Evolutionary conservation across 768 basidiomycete species (phyloP), one percentile per base, ranked within the genome.

Genomic region (Termitomyces eurrhizus): DNA sequence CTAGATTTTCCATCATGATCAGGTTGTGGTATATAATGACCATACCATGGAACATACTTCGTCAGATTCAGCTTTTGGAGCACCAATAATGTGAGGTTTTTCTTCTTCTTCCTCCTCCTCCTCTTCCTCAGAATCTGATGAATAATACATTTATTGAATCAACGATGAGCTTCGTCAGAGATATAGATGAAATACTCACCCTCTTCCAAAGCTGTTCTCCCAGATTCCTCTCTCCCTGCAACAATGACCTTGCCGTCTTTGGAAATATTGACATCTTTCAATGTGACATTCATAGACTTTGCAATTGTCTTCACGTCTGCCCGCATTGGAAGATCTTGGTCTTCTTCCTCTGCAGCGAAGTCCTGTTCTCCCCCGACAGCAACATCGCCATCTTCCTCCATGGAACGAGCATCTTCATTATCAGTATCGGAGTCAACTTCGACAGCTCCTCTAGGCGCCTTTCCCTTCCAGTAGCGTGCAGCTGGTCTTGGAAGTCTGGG

Each of bases 401-500:
- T 67, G 49, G 72, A 68, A 60, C 70, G 74, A 36, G 74, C 78
- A 1, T 82, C 84, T 62, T 85, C 82, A 52, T 83, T 81, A 48
- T 88, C 88, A 4, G 86, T 87, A 64, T 90, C 89, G 7, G 88
- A 88, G 24, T 82, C 76, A 44, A 75, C 73, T 29, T 84, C 84
- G 1, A 75, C 76, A 37, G 75, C 80, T 50, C 90, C 90, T 72
- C 92, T 93, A 0, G 93, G 93, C 0, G 86, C 91, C 66, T 93
- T 92, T 58, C 94, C 94, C 66, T 90, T 90, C 87, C 92, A 92
- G 73, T 96, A 95, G 3, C 94, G 89, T 7, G 84, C 89, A 2
- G 85, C 92, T 5, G 94, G 92, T 55, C 81, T 78, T n/a, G 92
- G 82, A 7, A 86, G 80, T n/a, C 91, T 85, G 24, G 88, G 84